These are phyloP conservation scores for Hymenoscyphus scutula DNA, from an alignment of 2,329 filamentous ascomycete genomes.

Conservation along the genomic window DNA sequence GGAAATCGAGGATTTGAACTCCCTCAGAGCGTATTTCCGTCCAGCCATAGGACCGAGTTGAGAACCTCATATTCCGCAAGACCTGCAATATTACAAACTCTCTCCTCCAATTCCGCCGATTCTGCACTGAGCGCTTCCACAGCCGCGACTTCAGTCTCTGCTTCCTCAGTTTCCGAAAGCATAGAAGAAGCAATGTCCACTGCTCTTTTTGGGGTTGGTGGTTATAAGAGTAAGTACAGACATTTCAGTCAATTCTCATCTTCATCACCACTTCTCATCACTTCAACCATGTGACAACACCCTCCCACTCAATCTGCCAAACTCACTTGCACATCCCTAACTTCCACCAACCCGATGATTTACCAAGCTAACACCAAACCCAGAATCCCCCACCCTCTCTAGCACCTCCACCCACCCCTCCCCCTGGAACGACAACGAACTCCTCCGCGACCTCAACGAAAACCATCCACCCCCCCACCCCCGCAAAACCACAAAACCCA, in stretches of 20 bases:
- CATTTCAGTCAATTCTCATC: neutral
- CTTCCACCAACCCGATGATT: too few relatives aligned
- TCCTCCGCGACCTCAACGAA: neutral
- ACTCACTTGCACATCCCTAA: too few relatives aligned
- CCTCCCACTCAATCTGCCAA: too few relatives aligned
- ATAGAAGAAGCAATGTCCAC: neutral
- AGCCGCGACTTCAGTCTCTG: neutral
- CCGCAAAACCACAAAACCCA: neutral
- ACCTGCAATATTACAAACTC: neutral
- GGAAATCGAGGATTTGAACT: neutral
- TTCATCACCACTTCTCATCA: neutral
- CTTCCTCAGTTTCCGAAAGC: neutral
- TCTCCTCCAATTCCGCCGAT: neutral
- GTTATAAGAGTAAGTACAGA: neutral
- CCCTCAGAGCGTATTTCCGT: neutral
- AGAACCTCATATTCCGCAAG: neutral
- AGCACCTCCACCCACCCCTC: neutral
- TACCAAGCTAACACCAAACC: neutral
- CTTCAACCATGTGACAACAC: too few relatives aligned
- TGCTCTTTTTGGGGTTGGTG: neutral
- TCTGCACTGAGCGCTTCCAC: neutral
- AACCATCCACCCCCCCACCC: neutral
- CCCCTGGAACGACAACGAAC: neutral
- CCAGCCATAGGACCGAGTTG: neutral
- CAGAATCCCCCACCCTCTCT: neutral